phyloP scores from a whole-genome alignment of 257 asterid genomes.

The Linderniella brevidens region DNA sequence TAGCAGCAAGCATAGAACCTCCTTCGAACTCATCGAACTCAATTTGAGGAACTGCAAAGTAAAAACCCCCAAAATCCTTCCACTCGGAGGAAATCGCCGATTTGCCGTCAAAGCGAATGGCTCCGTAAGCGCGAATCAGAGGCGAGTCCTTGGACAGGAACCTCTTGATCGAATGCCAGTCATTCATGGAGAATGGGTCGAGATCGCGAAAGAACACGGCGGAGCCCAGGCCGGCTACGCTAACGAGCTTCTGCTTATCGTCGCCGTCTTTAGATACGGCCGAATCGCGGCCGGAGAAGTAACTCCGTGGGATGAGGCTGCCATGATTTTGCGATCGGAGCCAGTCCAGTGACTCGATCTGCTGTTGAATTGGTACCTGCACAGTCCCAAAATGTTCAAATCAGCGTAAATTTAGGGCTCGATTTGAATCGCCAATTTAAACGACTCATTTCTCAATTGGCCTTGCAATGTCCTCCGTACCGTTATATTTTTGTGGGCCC shows the following conservation, averaged over 20 bases:
- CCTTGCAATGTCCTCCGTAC: too few species aligned
- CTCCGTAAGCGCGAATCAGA: constrained; percentile 87
- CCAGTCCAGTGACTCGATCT: constrained; percentile 75
- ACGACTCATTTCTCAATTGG: too few species aligned
- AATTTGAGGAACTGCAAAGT: too few species aligned
- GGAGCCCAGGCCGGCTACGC: constrained; percentile 85
- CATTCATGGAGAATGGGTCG: constrained; percentile 52
- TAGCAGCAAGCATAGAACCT: constrained; percentile 86
- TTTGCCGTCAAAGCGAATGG: constrained; percentile 70
- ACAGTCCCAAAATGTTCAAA: constrained; percentile 2
- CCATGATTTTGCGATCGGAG: constrained; percentile 52
- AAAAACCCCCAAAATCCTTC: constrained; percentile 81
- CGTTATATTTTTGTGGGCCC: too few species aligned
- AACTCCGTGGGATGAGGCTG: constrained; percentile 56
- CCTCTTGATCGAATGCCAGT: constrained; percentile 76
- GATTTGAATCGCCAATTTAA: too few species aligned
- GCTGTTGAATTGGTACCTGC: constrained; percentile 70
- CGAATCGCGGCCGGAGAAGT: constrained; percentile 69
- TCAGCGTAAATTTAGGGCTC: too few species aligned
- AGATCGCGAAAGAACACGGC: constrained; percentile 74
- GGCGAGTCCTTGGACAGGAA: constrained; percentile 79
- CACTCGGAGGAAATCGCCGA: constrained; percentile 56
- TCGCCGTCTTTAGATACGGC: constrained; percentile 13
- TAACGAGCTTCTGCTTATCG: constrained; percentile 21
- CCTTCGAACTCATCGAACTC: too few species aligned